Conservation (phyloP, 441 rosid species). For the Metrosideros polymorpha region DNA sequence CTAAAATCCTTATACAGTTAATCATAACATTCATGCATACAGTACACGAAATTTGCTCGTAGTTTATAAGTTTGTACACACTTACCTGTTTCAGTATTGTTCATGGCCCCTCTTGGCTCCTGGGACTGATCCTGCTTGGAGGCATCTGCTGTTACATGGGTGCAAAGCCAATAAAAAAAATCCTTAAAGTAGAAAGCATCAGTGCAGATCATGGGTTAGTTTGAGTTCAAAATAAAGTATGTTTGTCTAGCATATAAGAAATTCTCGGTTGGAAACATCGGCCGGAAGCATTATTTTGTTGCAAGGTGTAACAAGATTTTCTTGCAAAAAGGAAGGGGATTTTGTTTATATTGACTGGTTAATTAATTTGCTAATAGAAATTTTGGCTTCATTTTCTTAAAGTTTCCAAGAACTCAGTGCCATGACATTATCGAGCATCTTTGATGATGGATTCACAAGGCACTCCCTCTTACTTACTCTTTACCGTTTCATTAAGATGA, state of each 20-base stretch:
- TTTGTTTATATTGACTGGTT: background rate
- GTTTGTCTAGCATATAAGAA: background rate
- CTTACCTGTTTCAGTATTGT: background rate
- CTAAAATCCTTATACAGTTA: background rate
- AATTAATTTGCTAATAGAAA: background rate
- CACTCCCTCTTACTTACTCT: background rate
- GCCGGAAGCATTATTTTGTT: background rate
- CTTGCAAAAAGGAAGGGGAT: background rate
- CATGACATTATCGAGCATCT: background rate
- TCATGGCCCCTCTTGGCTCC: background rate
- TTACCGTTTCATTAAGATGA: background rate
- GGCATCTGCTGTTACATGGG: background rate
- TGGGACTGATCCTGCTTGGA: background rate
- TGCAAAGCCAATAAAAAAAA: background rate
- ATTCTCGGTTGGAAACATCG: background rate
- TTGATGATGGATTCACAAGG: background rate
- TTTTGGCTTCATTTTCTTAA: background rate
- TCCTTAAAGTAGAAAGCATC: background rate
- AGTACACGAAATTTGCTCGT: background rate
- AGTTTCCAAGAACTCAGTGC: background rate
- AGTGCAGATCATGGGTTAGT: background rate
- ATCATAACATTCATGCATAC: background rate
- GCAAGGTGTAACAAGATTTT: background rate
- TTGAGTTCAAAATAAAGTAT: background rate
- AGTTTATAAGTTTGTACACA: background rate